Conservation (phyloP, 176 grass and related monocot species). For the Carex cristatella region DNA sequence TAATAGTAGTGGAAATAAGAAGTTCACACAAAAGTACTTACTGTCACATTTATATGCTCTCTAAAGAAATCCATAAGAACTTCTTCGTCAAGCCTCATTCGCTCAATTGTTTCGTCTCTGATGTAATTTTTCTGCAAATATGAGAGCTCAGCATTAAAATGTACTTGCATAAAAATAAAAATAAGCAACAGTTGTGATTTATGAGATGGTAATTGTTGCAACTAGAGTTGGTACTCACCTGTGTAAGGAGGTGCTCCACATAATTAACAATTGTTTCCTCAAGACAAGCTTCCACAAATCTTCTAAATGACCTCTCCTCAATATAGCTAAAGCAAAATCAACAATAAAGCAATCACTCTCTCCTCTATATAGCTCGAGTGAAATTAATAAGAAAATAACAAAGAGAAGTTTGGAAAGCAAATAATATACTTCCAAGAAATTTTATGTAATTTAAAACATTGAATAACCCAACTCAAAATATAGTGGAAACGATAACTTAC, state of each 20-base stretch:
- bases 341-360: not conserved
- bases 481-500: conserved; percentile 48
- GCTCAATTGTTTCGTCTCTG: conserved; percentile 72
- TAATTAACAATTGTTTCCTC: conserved; percentile 94
- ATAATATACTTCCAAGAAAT: conserved; percentile 7
- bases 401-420: conserved; percentile 2
- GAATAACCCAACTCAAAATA: not conserved
- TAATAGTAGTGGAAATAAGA: conserved; percentile 12
- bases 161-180: not conserved
- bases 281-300: conserved; percentile 92
- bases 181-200: not conserved
- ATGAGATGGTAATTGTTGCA: not conserved
- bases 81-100: conserved; percentile 98
- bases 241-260: conserved; percentile 88
- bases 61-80: conserved; percentile 98
- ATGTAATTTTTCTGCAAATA: conserved; percentile 74
- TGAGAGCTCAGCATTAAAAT: not conserved
- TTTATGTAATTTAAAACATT: not conserved
- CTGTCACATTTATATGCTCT: conserved; percentile 72
- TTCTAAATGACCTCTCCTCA: conserved; percentile 95
- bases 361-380: not conserved
- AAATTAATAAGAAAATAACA: conserved; percentile 12
- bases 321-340: conserved; percentile 54
- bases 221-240: conserved; percentile 40
- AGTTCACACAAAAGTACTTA: conserved; percentile 50